phyloP scores from a whole-genome alignment of 345 rosid species.

The Lumnitzera littorea region DNA sequence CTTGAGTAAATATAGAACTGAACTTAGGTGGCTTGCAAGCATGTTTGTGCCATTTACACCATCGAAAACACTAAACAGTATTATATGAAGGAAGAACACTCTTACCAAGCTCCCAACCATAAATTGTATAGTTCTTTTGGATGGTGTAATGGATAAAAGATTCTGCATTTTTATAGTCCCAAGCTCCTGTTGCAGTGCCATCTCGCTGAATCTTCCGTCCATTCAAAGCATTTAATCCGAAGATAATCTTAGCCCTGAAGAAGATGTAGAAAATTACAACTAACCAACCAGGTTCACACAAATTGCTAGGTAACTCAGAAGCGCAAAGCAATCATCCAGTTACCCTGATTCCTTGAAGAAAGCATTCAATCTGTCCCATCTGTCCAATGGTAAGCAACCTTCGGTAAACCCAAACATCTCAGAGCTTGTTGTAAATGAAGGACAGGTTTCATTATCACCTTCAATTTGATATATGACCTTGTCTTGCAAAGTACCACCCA shows the following conservation, averaged over 20 bases:
- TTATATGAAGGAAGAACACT: not conserved
- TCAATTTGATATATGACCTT: constrained; percentile 46
- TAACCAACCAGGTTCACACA: not conserved
- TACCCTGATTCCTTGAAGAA: constrained; percentile 60
- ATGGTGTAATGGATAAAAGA: constrained; percentile 59
- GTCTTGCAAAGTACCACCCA: constrained; percentile 70
- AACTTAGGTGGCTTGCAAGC: no score
- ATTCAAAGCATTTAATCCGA: constrained; percentile 67
- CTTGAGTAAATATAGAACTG: no score
- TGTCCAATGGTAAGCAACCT: constrained; percentile 55
- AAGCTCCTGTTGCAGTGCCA: constrained; percentile 58
- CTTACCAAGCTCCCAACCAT: constrained; percentile 91
- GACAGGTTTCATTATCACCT: constrained; percentile 32
- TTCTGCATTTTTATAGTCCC: constrained; percentile 69
- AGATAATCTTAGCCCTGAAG: constrained; percentile 59
- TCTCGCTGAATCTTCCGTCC: constrained; percentile 34
- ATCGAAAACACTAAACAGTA: no score
- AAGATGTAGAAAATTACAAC: constrained; percentile 1
- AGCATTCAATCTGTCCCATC: constrained; percentile 70
- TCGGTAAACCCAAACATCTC: constrained; percentile 49
- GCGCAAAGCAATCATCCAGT: not conserved
- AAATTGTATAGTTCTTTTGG: constrained; percentile 36
- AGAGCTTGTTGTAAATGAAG: constrained; percentile 28
- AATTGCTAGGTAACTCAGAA: not conserved
- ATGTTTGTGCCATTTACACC: no score